phyloP scores from a whole-genome alignment of 1,284 basidiomycete species.

The Singerocomus inundabilis region DNA sequence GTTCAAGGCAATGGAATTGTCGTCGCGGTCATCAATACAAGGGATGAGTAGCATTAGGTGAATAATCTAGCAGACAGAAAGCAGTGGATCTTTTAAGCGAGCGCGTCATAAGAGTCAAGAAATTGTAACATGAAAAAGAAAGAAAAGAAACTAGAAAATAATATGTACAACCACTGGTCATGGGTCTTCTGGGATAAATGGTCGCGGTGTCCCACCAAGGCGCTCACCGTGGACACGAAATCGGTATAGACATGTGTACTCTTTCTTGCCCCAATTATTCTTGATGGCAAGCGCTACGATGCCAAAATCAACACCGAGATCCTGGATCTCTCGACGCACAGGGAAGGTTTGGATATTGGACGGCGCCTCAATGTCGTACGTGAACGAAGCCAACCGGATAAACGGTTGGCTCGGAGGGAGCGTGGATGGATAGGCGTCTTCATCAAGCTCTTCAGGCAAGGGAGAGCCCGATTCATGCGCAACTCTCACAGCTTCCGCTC shows the following conservation, averaged over 20 bases:
- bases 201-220: slow-evolving; percentile 33
- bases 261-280: slow-evolving; percentile 84
- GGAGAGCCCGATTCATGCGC: slow-evolving; percentile 39
- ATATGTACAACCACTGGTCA: slow-evolving; percentile 17
- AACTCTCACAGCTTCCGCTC: slow-evolving; percentile 35
- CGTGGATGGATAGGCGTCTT: slow-evolving; percentile 47
- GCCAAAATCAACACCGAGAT: slow-evolving; percentile 75
- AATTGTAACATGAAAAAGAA: neutral
- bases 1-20: slow-evolving; percentile 22
- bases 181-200: slow-evolving; percentile 16
- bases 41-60: slow-evolving; percentile 17
- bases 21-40: slow-evolving; percentile 28
- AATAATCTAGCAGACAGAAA: slow-evolving; percentile 23
- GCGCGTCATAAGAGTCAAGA: neutral
- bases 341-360: slow-evolving; percentile 86
- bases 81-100: slow-evolving; percentile 1
- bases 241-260: slow-evolving; percentile 90
- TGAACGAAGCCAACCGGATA: slow-evolving; percentile 75
- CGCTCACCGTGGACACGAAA: slow-evolving; percentile 71
- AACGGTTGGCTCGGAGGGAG: slow-evolving; percentile 58
- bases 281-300: slow-evolving; percentile 76
- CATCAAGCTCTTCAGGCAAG: slow-evolving; percentile 35
- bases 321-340: slow-evolving; percentile 62
- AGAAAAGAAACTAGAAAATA: slow-evolving; percentile 2
- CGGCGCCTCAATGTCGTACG: slow-evolving; percentile 71